These are phyloP conservation scores for Ceratopteris richardii DNA, from an alignment of 75 land plant genomes.

Conservation along the genomic window DNA sequence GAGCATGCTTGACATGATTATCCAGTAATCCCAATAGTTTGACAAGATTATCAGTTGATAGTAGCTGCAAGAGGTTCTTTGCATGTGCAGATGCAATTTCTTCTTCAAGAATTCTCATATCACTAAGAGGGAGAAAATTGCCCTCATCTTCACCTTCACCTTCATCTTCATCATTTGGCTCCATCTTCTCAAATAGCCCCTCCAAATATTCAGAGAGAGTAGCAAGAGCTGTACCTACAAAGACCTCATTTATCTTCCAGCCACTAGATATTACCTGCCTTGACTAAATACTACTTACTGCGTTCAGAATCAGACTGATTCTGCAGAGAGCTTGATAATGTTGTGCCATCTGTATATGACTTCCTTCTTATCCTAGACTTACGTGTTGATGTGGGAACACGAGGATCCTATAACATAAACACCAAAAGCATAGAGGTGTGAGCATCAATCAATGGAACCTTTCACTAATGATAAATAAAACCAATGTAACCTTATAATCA, in stretches of 20 bases:
- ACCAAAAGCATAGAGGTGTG: not conserved
- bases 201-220: conserved; percentile 57
- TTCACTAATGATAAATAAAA: not conserved
- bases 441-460: not conserved
- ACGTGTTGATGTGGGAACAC: conserved; percentile 13
- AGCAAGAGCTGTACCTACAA: conserved; percentile 39
- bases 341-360: conserved; percentile 5
- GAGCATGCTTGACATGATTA: conserved; percentile 69
- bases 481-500: not conserved
- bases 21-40: conserved; percentile 70
- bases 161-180: conserved; percentile 47
- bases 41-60: conserved; percentile 58
- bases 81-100: conserved; percentile 56
- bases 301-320: conserved; percentile 10
- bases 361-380: conserved; percentile 43
- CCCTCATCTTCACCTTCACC: conserved; percentile 40
- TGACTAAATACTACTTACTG: not conserved
- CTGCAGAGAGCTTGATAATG: not conserved
- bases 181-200: conserved; percentile 64
- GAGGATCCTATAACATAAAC: conserved; percentile 24
- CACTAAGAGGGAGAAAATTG: conserved; percentile 42
- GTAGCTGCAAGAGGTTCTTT: conserved; percentile 54
- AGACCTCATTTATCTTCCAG: not conserved
- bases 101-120: conserved; percentile 54
- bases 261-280: not conserved